Base-by-base conservation (phyloP, 2,329 filamentous ascomycete species). In the Trichophyton mentagrophytes region DNA sequence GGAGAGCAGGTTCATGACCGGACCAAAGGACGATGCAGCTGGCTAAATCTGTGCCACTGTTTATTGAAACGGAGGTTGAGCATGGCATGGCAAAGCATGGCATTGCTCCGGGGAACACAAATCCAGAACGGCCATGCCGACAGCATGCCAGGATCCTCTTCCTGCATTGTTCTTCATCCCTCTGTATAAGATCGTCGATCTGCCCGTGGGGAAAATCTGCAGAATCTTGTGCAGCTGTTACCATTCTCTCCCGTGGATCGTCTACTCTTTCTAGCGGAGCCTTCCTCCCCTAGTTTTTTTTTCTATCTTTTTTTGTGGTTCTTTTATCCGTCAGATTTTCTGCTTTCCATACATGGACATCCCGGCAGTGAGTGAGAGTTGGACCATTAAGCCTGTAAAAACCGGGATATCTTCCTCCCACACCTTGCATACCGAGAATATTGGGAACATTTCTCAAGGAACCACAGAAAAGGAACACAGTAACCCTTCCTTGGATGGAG, bases 171-270 rank as follows among this genome's bases (percentile, higher is more conserved):
- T 27, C 7, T 36, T 15, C 33, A 38, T 36, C 27, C 51, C 33
- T 4, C 27, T 55, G 27, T 55, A 55, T 55, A 55, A 55, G 51
- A 55, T 55, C 51, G 51, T 33, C 27, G 51, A 55, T 55, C 11
- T n/a, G 13, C 51, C 51, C 27, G 15, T n/a, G 51, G 51, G 11
- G 27, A 55, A 51, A 44, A 7, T 20, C 33, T 55, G 51, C 27
- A 27, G 51, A 20, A 55, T 9, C 33, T 8, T 9, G 51, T 36
- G 51, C 27, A 55, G 15, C n/a, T 55, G 27, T 20, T 33, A n/a
- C 13, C 27, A 36, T 33, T n/a, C n/a, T 13, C 25, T 33, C 6
- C 30, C 17, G 51, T 15, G 27, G 30, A 51, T 51, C 8, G 6
- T 55, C n/a, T 36, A 55, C 27, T 55, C 51, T 11, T 17, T 25